These are phyloP conservation scores for Panellus pusillus DNA, from an alignment of 768 basidiomycete species.

Conservation along the genomic window DNA sequence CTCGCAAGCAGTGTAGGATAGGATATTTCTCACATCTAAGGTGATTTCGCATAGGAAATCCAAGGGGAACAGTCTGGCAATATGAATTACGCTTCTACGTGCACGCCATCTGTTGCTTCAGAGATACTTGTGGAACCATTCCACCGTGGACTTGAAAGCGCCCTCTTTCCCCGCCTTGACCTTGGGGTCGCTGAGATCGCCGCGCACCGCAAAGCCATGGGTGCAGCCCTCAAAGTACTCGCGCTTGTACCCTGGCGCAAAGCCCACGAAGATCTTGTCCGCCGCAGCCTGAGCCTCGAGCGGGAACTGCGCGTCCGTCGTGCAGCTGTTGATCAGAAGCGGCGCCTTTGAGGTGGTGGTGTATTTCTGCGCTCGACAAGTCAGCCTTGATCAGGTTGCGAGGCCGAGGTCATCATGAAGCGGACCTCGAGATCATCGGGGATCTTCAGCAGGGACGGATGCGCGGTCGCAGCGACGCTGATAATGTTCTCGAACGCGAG, in stretches of 20 bases:
- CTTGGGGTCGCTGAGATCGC: neutral
- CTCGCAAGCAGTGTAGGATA: too few species aligned
- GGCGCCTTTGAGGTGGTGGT: neutral
- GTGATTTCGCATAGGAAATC: too few species aligned
- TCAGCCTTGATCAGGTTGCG: too few species aligned
- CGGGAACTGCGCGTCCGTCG: neutral
- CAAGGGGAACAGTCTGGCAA: too few species aligned
- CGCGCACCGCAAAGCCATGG: constrained; percentile 10
- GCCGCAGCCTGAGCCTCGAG: neutral
- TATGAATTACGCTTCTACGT: too few species aligned
- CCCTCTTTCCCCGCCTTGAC: constrained; percentile 9
- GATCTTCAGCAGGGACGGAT: constrained; percentile 32
- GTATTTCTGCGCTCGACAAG: too few species aligned
- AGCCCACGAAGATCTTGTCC: neutral
- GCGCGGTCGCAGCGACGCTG: constrained; percentile 24
- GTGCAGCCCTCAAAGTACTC: neutral
- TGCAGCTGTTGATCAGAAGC: constrained; percentile 1
- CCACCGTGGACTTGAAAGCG: constrained; percentile 4
- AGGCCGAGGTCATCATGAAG: too few species aligned
- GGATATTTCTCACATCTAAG: too few species aligned
- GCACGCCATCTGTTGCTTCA: too few species aligned
- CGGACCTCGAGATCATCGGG: constrained; percentile 31
- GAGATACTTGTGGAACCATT: neutral
- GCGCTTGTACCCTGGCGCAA: constrained; percentile 7
- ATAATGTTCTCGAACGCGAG: constrained; percentile 27